phyloP scores from a whole-genome alignment of 2,329 filamentous ascomycete species.

The Aspergillus ochraceus region DNA sequence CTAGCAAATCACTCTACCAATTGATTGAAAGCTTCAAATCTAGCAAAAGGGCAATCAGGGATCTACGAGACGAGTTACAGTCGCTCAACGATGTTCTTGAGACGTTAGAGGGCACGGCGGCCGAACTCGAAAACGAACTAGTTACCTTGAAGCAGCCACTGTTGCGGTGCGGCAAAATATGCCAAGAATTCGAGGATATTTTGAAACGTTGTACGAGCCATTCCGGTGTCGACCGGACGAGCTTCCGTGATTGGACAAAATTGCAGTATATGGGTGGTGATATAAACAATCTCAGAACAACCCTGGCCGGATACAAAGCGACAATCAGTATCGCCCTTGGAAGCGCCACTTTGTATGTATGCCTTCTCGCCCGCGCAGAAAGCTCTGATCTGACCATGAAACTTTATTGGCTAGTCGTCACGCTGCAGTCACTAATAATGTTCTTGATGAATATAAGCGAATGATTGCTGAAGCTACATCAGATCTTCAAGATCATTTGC shows the following conservation, averaged over 20 bases:
- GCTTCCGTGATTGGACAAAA: conserved; percentile 18
- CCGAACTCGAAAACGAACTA: conserved; percentile 16
- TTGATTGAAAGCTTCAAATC: conserved; percentile 20
- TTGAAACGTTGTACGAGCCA: conserved; percentile 18
- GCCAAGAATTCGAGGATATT: conserved; percentile 18
- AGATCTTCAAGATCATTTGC: conserved; percentile 36
- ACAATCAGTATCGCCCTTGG: conserved; percentile 29
- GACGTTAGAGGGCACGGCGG: conserved; percentile 13
- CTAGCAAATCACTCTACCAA: conserved; percentile 22
- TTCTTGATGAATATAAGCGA: conserved; percentile 33
- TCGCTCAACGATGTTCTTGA: conserved; percentile 16
- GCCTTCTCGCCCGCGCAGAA: background rate
- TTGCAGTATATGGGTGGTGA: conserved; percentile 17
- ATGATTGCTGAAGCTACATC: conserved; percentile 35
- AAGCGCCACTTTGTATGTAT: conserved; percentile 28
- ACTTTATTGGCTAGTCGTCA: conserved; percentile 16
- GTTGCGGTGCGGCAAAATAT: conserved; percentile 21
- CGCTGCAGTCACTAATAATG: conserved; percentile 18
- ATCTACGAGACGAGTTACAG: conserved; percentile 22
- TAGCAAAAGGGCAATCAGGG: conserved; percentile 18
- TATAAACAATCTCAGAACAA: conserved; percentile 21
- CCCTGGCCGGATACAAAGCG: conserved; percentile 24
- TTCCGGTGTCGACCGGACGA: conserved; percentile 12
- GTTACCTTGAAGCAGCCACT: conserved; percentile 22
- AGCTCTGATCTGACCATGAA: background rate